Evolutionary conservation across 768 basidiomycete species (phyloP).

Genomic region (Mycena vitilis): DNA sequence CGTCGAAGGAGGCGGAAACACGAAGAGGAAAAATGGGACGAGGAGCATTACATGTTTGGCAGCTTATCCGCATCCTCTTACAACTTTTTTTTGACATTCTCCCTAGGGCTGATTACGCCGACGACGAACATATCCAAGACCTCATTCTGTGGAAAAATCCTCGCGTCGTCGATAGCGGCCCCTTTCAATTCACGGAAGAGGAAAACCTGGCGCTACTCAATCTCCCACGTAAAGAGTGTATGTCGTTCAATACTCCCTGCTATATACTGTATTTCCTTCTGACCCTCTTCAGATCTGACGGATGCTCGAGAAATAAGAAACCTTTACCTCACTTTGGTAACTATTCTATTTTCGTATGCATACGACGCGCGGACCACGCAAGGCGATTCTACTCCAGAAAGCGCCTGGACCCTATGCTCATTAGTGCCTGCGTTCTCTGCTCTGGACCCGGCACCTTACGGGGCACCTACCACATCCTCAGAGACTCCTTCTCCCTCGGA

Average conservation of each 20-base stretch:
- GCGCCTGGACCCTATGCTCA: constrained; percentile 85
- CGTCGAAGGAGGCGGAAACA: constrained; percentile 63
- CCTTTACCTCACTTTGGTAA: constrained; percentile 76
- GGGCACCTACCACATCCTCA: constrained; percentile 35
- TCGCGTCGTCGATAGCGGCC: constrained; percentile 46
- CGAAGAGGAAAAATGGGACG: constrained; percentile 85
- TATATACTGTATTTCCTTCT: constrained; percentile 13
- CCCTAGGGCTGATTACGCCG: constrained; percentile 82
- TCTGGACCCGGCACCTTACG: constrained; percentile 76
- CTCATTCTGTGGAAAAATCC: constrained; percentile 77
- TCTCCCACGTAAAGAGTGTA: constrained; percentile 67
- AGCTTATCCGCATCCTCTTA: too few species aligned
- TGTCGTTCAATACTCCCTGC: constrained; percentile 17
- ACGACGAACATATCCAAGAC: constrained; percentile 80
- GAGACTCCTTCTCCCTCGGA: constrained; percentile 56
- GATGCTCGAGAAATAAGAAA: constrained; percentile 65
- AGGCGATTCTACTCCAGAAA: constrained; percentile 86
- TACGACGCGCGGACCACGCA: constrained; percentile 86
- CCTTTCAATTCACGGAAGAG: constrained; percentile 72
- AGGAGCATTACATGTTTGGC: constrained; percentile 84
- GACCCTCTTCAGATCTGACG: constrained; percentile 63
- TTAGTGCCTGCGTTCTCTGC: constrained; percentile 86
- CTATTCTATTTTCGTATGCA: constrained; percentile 81
- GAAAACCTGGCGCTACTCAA: constrained; percentile 77
- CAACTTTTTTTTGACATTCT: neutral